A percentile compares a stretch with the other conserved stretches of the same genome.
These are phyloP conservation scores for Scedosporium boydii DNA, from an alignment of 2,329 filamentous ascomycete genomes.

Conservation along the genomic window DNA sequence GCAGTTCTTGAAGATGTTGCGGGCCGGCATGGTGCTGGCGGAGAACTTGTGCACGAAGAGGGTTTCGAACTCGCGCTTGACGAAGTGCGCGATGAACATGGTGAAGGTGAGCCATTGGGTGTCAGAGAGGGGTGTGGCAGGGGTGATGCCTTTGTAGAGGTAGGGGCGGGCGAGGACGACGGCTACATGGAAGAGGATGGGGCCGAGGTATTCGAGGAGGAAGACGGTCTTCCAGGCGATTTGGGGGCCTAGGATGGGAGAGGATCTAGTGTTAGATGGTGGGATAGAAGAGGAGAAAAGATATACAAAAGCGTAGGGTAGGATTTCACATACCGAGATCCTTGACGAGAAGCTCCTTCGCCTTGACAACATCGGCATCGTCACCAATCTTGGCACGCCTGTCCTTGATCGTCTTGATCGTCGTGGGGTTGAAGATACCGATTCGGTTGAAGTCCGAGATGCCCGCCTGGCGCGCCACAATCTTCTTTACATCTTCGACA, in stretches of 20 bases:
- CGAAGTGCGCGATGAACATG: slow-evolving; percentile 73
- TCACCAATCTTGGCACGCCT: slow-evolving; percentile 43
- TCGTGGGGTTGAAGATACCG: slow-evolving; percentile 50
- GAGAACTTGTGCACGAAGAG: slow-evolving; percentile 93
- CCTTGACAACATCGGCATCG: slow-evolving; percentile 36
- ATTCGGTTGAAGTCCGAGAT: slow-evolving; percentile 51
- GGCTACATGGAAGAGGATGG: slow-evolving; percentile 75
- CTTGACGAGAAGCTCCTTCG: slow-evolving; percentile 69
- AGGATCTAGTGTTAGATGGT: slow-evolving; percentile 5
- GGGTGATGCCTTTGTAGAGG: slow-evolving; percentile 31
- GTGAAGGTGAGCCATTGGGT: slow-evolving; percentile 65
- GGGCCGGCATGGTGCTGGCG: slow-evolving; percentile 81
- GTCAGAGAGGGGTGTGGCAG: slow-evolving; percentile 44
- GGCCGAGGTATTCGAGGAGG: slow-evolving; percentile 88
- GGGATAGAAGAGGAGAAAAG: background rate
- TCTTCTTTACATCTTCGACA: slow-evolving; percentile 49
- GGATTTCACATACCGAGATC: slow-evolving; percentile 61
- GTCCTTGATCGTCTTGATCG: slow-evolving; percentile 55
- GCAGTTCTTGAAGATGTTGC: slow-evolving; percentile 91
- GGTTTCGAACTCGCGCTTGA: slow-evolving; percentile 93
- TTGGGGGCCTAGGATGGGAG: slow-evolving; percentile 56
- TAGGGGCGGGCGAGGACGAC: slow-evolving; percentile 64
- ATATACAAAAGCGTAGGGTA: background rate
- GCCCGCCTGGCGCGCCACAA: slow-evolving; percentile 40
- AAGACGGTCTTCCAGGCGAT: slow-evolving; percentile 91